Evolutionary conservation across 2,329 filamentous ascomycete species (phyloP).

Genomic region (Hortaea sp.): DNA sequence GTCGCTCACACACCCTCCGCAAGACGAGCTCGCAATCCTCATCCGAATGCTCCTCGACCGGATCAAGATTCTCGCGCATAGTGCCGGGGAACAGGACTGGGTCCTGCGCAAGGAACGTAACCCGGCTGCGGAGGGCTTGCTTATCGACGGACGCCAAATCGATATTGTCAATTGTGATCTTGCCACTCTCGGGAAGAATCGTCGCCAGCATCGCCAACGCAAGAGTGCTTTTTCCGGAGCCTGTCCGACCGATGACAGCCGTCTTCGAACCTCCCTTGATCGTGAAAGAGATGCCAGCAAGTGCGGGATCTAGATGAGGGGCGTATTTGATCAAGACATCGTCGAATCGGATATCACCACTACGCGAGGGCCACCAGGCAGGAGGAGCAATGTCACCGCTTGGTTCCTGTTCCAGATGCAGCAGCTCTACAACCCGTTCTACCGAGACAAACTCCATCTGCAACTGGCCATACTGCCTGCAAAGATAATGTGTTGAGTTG

Average conservation of each 20-base stretch:
- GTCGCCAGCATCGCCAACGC: constrained; percentile 51
- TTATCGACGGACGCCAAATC: constrained; percentile 51
- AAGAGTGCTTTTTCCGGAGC: constrained; percentile 74
- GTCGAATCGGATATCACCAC: constrained; percentile 65
- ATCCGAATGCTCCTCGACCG: constrained; percentile 47
- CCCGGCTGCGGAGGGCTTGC: constrained; percentile 49
- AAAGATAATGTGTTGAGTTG: constrained; percentile 59
- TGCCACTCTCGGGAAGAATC: constrained; percentile 43
- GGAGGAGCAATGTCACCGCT: constrained; percentile 59
- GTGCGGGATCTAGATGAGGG: constrained; percentile 61
- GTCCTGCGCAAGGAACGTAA: constrained; percentile 59
- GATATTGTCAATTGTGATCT: constrained; percentile 50
- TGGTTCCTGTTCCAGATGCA: constrained; percentile 67
- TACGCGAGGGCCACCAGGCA: constrained; percentile 63
- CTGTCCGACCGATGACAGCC: constrained; percentile 70
- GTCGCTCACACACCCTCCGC: constrained; percentile 42
- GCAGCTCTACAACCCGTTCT: constrained; percentile 72
- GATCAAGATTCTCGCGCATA: constrained; percentile 54
- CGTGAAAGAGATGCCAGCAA: constrained; percentile 57
- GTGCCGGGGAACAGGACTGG: constrained; percentile 55
- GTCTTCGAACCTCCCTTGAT: constrained; percentile 72
- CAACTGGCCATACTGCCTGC: constrained; percentile 69
- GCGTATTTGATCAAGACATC: constrained; percentile 72
- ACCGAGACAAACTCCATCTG: constrained; percentile 91
- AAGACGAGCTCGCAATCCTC: constrained; percentile 45